Conservation (phyloP, 1,139 yeast species). For the Hansenula sp. region DNA sequence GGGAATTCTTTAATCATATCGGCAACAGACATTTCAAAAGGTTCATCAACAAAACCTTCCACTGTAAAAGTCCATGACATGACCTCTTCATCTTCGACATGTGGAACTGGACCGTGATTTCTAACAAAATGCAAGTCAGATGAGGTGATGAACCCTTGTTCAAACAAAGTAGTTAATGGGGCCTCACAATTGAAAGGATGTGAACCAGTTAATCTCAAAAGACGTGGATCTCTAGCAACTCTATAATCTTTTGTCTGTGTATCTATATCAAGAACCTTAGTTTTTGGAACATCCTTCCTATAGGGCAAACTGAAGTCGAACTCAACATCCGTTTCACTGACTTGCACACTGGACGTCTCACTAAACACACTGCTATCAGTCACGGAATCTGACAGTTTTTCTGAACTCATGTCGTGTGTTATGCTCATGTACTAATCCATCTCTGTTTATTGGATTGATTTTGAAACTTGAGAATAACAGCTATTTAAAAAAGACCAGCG, state of each 20-base stretch:
- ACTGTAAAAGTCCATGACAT: constrained; percentile 26
- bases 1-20: constrained; percentile 24
- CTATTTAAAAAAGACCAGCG: too few species aligned
- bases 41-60: constrained; percentile 27
- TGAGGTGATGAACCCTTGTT: constrained; percentile 29
- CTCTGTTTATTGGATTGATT: too few species aligned
- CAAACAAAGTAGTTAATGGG: constrained; percentile 23
- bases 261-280: constrained; percentile 21
- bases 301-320: background rate
- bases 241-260: constrained; percentile 25
- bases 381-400: background rate
- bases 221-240: constrained; percentile 27
- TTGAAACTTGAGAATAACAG: too few species aligned
- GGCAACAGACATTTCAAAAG: constrained; percentile 20
- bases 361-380: background rate
- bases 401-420: background rate
- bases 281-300: constrained; percentile 6
- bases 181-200: constrained; percentile 32
- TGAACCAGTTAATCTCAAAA: constrained; percentile 29
- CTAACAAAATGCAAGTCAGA: constrained; percentile 28
- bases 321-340: background rate
- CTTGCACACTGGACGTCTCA: background rate
- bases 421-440: background rate
- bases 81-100: constrained; percentile 17
- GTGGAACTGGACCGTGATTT: constrained; percentile 31